These are phyloP conservation scores for Cunninghamia lanceolata DNA, from an alignment of 75 land plant genomes.

Conservation along the genomic window DNA sequence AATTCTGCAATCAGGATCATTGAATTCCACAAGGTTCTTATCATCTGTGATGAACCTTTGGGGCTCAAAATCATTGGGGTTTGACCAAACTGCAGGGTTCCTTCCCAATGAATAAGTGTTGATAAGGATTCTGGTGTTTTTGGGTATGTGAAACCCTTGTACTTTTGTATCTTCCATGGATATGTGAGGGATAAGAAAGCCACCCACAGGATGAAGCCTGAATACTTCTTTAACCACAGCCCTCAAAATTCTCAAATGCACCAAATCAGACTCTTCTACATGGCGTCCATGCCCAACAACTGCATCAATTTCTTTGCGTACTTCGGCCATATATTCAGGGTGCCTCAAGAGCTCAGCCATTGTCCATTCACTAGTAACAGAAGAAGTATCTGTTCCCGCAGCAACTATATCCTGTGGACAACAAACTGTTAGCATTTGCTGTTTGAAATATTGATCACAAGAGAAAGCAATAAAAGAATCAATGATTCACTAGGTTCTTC, in stretches of 20 bases:
- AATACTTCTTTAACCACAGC: conserved; percentile 36
- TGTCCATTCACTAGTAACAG: conserved; percentile 24
- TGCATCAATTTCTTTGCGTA: conserved; percentile 22
- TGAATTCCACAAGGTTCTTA: conserved; percentile 14
- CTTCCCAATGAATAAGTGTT: conserved; percentile 20
- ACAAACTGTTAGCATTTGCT: background rate
- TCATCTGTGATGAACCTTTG: conserved; percentile 7
- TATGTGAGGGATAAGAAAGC: conserved; percentile 26
- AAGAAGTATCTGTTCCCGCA: conserved; percentile 39
- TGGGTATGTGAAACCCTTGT: conserved; percentile 43
- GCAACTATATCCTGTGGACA: conserved; percentile 25
- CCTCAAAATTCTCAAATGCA: conserved; percentile 20
- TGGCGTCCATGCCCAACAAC: conserved; percentile 18
- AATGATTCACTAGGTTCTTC: background rate
- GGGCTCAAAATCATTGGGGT: conserved; percentile 12
- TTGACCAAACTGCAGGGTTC: conserved; percentile 24
- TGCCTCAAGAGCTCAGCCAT: conserved; percentile 34
- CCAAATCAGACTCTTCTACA: conserved; percentile 35
- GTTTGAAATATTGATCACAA: background rate
- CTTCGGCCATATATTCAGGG: conserved; percentile 19
- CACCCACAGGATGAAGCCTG: conserved; percentile 31
- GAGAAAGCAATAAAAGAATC: background rate
- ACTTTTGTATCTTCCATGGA: conserved; percentile 17
- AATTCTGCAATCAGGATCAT: conserved; percentile 17
- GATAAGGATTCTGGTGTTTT: conserved; percentile 32